Evolutionary conservation across 108 stramenopile species (phyloP), one percentile per base, ranked within the genome.

Genomic region (Nitzschia sp.): DNA sequence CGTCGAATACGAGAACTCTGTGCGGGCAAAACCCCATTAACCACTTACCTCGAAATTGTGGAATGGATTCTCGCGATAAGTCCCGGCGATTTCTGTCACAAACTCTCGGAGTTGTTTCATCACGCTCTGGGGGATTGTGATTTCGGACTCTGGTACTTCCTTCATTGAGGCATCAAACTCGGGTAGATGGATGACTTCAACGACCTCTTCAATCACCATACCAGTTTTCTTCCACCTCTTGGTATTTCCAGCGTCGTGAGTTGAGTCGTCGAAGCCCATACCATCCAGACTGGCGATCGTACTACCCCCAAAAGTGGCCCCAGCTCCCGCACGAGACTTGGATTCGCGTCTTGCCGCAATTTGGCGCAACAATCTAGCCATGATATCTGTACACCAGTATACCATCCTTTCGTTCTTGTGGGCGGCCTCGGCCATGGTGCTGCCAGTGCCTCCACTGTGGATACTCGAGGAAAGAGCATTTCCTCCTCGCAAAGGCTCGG

Each of bases 151-250:
- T 6, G 36, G 36, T 23, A 26, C 23, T 21, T 25, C 33, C 42
- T 42, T 2, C 2, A 34, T 34, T 1, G 6, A 6, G 6, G 24
- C n/a, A 3, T 42, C 25, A 23, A 24, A 23, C 1, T 65, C 23
- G 0, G 64, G 64, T 32, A 65, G 64, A 19, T 30, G 48, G 32
- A 65, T 65, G 21, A 65, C 49, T 1, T 65, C 64, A 27, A 46
- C 25, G 4, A 65, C 47, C 32, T 65, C 64, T 3, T 65, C 64
- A 15, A 65, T 60, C 6, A 69, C 70, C 3, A 19, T 9, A 29
- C 56, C 56, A 2, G 58, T 74, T 51, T 65, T 28, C 42, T 42
- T 42, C 30, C 27, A 31, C 46, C 17, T 15, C n/a, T 58, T 33
- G 8, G 11, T 19, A 17, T n/a, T 23, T 8, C 24, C 24, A n/a